These are phyloP conservation scores for Solanum hybrid DNA, from an alignment of 305 asterid genomes.

Conservation along the genomic window DNA sequence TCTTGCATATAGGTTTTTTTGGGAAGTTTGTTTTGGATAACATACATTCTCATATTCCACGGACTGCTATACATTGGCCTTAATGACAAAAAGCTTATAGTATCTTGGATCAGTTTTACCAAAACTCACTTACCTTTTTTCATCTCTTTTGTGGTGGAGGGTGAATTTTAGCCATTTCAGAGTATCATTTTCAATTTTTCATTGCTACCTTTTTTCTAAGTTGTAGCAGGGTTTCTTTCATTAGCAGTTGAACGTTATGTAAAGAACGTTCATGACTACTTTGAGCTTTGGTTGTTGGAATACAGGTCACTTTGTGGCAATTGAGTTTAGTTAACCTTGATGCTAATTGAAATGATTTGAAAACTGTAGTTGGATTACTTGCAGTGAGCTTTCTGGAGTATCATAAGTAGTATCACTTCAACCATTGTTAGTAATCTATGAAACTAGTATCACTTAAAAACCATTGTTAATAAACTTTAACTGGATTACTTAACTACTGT, in stretches of 20 bases:
- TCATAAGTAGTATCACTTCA: background rate
- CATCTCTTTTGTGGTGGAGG: conserved; percentile 2
- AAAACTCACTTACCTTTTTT: background rate
- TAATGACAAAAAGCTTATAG: background rate
- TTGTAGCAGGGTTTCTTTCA: background rate
- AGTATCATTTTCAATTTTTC: background rate
- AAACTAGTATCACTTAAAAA: background rate
- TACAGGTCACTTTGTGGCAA: background rate
- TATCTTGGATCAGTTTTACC: background rate
- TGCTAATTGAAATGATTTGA: background rate
- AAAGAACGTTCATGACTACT: background rate
- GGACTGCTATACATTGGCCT: background rate
- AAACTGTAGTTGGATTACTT: background rate
- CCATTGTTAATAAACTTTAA: background rate
- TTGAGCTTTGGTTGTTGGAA: conserved; percentile 5
- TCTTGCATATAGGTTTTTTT: background rate
- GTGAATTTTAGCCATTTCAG: background rate
- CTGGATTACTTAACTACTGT: background rate
- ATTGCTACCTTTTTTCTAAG: background rate
- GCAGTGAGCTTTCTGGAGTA: background rate
- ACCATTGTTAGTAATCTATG: background rate
- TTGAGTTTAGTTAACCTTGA: background rate
- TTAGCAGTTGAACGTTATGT: background rate
- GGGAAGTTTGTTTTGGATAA: background rate
- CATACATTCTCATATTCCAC: background rate